phyloP scores from a whole-genome alignment of 768 basidiomycete species.

The Zangia roseola region DNA sequence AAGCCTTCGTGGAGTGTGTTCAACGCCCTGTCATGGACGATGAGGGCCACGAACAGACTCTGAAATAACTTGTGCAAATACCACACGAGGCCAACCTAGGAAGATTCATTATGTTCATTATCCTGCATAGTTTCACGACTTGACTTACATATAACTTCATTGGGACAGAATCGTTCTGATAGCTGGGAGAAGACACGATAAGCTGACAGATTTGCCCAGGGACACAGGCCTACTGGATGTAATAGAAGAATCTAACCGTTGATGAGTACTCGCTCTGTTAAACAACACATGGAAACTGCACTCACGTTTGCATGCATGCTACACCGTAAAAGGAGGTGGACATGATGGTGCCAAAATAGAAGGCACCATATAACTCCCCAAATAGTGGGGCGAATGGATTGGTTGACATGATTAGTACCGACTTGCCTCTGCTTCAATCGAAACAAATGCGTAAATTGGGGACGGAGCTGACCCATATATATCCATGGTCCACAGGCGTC shows the following conservation, averaged over 20 bases:
- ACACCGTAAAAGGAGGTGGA: slow-evolving; percentile 1
- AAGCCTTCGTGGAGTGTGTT: slow-evolving; percentile 1
- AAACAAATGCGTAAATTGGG: too few relatives aligned
- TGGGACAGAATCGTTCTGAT: background rate
- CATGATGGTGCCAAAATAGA: background rate
- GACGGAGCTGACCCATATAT: too few relatives aligned
- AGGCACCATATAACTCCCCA: background rate
- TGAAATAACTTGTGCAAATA: background rate
- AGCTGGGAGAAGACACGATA: background rate
- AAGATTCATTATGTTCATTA: background rate
- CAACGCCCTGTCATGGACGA: background rate
- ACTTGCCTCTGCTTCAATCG: too few relatives aligned
- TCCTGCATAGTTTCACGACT: background rate
- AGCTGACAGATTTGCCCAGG: background rate
- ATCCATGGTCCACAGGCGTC: too few relatives aligned
- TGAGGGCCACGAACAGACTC: background rate
- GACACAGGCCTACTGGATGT: background rate
- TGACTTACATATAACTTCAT: background rate
- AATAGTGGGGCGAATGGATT: too few relatives aligned
- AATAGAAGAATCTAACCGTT: slow-evolving; percentile 1
- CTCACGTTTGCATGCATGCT: slow-evolving; percentile 3
- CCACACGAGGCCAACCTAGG: background rate
- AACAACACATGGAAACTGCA: background rate
- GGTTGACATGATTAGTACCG: too few relatives aligned
- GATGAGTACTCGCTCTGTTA: too few relatives aligned